phyloP scores from a whole-genome alignment of 805 yeast genomes.

The Yarrowia bubula region DNA sequence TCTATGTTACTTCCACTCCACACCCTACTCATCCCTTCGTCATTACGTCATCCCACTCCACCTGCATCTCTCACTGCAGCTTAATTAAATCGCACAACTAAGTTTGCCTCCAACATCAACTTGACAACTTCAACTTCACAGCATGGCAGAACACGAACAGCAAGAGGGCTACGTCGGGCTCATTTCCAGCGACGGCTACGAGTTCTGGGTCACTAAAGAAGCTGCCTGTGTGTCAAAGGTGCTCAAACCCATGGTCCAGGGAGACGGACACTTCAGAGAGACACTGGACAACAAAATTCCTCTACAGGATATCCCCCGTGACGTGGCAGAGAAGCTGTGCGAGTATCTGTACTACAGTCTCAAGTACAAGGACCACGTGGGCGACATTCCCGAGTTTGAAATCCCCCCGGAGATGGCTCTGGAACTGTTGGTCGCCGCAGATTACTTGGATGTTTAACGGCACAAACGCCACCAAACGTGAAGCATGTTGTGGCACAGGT shows the following conservation, averaged over 20 bases:
- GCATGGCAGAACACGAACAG: neutral
- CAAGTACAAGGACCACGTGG: slow-evolving; percentile 54
- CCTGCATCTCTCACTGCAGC: neutral
- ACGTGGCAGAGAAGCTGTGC: slow-evolving; percentile 70
- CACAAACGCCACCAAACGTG: too few species aligned
- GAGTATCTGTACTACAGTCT: slow-evolving; percentile 79
- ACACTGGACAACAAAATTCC: slow-evolving; percentile 54
- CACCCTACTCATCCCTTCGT: too few species aligned
- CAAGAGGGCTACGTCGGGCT: slow-evolving; percentile 52
- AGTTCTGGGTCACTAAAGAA: slow-evolving; percentile 60
- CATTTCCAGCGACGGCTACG: slow-evolving; percentile 69
- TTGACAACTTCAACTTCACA: neutral
- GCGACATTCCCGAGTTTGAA: slow-evolving; percentile 76
- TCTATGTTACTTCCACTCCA: too few species aligned
- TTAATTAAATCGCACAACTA: neutral
- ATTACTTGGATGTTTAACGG: slow-evolving; percentile 59
- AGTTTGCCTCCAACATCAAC: neutral
- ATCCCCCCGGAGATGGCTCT: slow-evolving; percentile 93
- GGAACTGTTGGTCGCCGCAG: slow-evolving; percentile 90
- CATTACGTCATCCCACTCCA: too few species aligned
- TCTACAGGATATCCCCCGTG: slow-evolving; percentile 65
- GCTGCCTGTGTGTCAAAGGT: slow-evolving; percentile 76
- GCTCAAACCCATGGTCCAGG: slow-evolving; percentile 50
- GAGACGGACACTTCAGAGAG: slow-evolving; percentile 50
- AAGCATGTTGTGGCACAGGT: too few species aligned